Percentiles rank a stretch among this genome's conserved stretches.
Conservation (phyloP, 1,139 yeast species). For the Yamadazyma trypodendri region DNA sequence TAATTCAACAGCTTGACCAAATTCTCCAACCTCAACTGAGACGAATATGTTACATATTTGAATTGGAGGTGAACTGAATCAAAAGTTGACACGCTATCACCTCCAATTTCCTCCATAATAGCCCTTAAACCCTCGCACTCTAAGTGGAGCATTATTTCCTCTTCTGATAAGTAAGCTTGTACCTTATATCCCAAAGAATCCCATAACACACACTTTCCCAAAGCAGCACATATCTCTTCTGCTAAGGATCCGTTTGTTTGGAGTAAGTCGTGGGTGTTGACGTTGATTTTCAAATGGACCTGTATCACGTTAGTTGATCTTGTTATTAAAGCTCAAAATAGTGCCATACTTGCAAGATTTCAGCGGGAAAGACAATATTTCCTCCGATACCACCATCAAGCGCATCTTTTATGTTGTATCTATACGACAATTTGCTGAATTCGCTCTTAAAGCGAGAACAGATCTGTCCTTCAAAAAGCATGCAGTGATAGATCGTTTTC, state of each 20-base stretch:
- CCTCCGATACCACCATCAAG: background rate
- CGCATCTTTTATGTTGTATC: background rate
- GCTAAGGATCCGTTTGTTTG: background rate
- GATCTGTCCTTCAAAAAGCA: background rate
- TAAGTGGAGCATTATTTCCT: background rate
- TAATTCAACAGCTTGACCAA: slow-evolving; percentile 24
- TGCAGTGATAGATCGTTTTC: background rate
- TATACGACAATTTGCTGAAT: background rate
- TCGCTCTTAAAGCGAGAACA: background rate
- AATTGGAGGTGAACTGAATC: background rate
- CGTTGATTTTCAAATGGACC: background rate
- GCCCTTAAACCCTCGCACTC: slow-evolving; percentile 1
- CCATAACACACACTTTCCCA: background rate
- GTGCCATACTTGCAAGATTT: slow-evolving; percentile 1
- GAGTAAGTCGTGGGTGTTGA: background rate
- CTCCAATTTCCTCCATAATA: background rate
- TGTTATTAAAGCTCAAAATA: background rate
- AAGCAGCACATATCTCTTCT: background rate
- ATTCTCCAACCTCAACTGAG: background rate
- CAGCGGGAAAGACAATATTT: background rate
- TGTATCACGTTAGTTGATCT: background rate
- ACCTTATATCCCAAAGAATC: background rate
- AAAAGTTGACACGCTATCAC: background rate
- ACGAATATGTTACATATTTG: background rate
- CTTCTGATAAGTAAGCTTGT: background rate